These are phyloP conservation scores for Cladophialophora yegresii DNA, from an alignment of 2,329 filamentous ascomycete genomes.

Conservation along the genomic window DNA sequence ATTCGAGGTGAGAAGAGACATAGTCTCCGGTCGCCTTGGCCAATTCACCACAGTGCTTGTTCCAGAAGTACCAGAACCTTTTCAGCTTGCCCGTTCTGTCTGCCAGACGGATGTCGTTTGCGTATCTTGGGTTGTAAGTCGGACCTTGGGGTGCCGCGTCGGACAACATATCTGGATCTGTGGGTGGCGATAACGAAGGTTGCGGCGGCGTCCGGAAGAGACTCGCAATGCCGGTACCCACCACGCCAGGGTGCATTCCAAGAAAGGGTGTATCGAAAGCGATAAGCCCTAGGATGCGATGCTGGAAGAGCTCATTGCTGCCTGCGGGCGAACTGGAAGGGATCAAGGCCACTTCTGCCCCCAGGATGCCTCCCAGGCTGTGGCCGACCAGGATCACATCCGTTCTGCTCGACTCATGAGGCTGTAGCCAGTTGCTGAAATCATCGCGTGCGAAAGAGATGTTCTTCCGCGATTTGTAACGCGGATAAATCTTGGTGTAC, in stretches of 20 bases:
- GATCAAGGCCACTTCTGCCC: constrained; percentile 75
- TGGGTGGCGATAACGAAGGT: constrained; percentile 5
- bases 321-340: constrained; percentile 35
- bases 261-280: constrained; percentile 85
- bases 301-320: constrained; percentile 57
- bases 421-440: constrained; percentile 77
- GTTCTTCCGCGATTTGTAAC: constrained; percentile 48
- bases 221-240: constrained; percentile 77
- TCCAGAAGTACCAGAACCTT: constrained; percentile 71
- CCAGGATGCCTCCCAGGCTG: constrained; percentile 83
- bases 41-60: constrained; percentile 75
- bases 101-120: constrained; percentile 70
- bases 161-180: constrained; percentile 19
- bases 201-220: constrained; percentile 63
- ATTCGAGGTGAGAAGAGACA: constrained; percentile 78
- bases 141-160: constrained; percentile 46
- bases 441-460: constrained; percentile 71
- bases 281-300: constrained; percentile 76
- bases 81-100: constrained; percentile 67
- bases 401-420: constrained; percentile 71
- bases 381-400: constrained; percentile 84
- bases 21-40: constrained; percentile 70
- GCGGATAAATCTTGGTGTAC: constrained; percentile 69
- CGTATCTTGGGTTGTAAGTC: constrained; percentile 73
- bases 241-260: constrained; percentile 84